A percentile compares a stretch with the other conserved stretches of the same genome.
Conservation (phyloP, 2,329 filamentous ascomycete species). For the Xylariales sp. region DNA sequence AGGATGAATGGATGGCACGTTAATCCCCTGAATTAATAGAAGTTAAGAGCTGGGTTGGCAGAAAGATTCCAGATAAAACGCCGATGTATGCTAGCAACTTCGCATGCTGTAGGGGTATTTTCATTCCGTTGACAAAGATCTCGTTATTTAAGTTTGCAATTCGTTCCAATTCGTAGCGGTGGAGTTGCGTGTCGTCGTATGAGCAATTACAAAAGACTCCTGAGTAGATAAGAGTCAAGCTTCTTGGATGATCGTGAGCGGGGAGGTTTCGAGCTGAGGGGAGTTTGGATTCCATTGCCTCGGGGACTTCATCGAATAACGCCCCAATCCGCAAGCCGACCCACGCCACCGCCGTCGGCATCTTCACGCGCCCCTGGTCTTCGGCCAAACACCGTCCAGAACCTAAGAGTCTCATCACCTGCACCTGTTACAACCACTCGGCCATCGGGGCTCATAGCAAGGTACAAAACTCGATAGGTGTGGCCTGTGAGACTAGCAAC, state of each 20-base stretch:
- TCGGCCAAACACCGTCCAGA: constrained; percentile 94
- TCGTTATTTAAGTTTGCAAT: too few species aligned
- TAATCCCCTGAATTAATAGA: too few species aligned
- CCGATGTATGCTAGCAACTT: too few species aligned
- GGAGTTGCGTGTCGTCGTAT: neutral
- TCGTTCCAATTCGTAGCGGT: neutral
- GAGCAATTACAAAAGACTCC: neutral
- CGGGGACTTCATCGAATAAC: constrained; percentile 61
- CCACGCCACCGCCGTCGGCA: constrained; percentile 48
- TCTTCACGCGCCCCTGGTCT: constrained; percentile 69
- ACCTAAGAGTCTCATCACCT: constrained; percentile 90
- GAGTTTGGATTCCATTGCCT: constrained; percentile 8
- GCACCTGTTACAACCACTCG: constrained; percentile 92
- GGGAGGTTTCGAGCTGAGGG: constrained; percentile 8
- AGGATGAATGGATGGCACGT: too few species aligned
- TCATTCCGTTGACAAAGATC: too few species aligned
- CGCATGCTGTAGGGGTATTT: too few species aligned
- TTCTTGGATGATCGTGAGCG: neutral
- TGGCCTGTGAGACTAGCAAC: constrained; percentile 93
- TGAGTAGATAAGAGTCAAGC: too few species aligned
- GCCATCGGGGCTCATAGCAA: constrained; percentile 96
- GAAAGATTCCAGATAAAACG: too few species aligned
- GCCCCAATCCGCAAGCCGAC: constrained; percentile 72
- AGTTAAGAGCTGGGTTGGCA: too few species aligned
- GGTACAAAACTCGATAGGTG: constrained; percentile 91